Evolutionary conservation across 192 early-diverging fungal genomes (phyloP).

Genomic region (Glomus cerebriforme): DNA sequence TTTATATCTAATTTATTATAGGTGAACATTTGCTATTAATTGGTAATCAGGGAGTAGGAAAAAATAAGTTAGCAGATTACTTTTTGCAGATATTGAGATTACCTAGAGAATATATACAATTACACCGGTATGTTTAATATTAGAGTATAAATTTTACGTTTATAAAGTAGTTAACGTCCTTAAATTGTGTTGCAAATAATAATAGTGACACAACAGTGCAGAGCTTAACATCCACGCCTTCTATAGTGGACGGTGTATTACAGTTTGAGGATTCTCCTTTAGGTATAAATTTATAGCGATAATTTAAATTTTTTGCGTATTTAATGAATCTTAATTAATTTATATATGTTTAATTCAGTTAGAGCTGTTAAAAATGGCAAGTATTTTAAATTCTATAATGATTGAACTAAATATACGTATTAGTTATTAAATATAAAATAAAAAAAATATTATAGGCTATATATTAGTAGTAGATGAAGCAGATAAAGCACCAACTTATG

Average conservation of each 20-base stretch:
- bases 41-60: constrained; percentile 80
- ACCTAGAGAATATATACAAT: constrained; percentile 78
- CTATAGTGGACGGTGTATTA: constrained; percentile 69
- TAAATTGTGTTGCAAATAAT: neutral
- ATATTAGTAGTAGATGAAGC: constrained; percentile 82
- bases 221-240: constrained; percentile 73
- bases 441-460: constrained; percentile 42
- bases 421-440: neutral
- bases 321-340: neutral
- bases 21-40: constrained; percentile 82
- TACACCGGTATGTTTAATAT: constrained; percentile 50
- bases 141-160: neutral
- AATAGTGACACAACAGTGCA: constrained; percentile 73
- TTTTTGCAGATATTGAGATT: constrained; percentile 70
- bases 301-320: neutral
- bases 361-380: constrained; percentile 49
- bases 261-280: constrained; percentile 73
- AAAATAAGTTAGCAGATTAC: constrained; percentile 67
- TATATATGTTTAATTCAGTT: constrained; percentile 30
- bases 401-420: no score
- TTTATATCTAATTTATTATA: neutral
- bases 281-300: constrained; percentile 48
- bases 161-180: neutral
- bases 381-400: no score
- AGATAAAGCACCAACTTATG: constrained; percentile 80